Percentiles rank a stretch among this genome's conserved stretches.
Evolutionary conservation across 148 eudicot genomes (phyloP).

Genomic region (Fagopyrum esculentum): DNA sequence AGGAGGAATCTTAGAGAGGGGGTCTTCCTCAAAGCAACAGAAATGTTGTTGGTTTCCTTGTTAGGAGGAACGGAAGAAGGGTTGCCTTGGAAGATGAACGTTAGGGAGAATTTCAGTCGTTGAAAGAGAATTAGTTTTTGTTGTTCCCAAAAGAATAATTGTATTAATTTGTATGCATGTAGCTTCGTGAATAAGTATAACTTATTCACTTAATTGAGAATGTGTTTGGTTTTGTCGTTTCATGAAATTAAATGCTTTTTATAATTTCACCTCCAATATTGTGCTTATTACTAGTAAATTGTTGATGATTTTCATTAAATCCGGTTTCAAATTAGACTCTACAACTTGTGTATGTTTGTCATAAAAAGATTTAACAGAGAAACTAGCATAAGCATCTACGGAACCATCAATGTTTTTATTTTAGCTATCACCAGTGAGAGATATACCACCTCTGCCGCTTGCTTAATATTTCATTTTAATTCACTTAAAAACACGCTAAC

Average conservation of each 20-base stretch:
- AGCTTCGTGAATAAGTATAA: too few species aligned
- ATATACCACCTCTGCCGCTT: conserved; percentile 66
- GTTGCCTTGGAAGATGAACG: too few species aligned
- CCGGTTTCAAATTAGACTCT: conserved; percentile 27
- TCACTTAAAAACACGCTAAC: background rate
- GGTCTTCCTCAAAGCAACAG: too few species aligned
- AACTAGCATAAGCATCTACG: conserved; percentile 24
- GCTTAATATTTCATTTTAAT: conserved; percentile 19
- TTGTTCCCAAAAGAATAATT: too few species aligned
- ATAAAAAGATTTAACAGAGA: conserved; percentile 23
- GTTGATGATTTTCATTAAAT: conserved; percentile 27
- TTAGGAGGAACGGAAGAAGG: too few species aligned
- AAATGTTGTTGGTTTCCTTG: too few species aligned
- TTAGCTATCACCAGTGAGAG: conserved; percentile 38
- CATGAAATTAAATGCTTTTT: background rate
- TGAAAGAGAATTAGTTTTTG: too few species aligned
- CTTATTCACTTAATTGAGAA: too few species aligned
- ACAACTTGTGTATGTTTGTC: conserved; percentile 31
- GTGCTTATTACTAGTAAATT: conserved; percentile 13
- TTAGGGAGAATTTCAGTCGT: too few species aligned
- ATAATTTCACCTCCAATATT: conserved; percentile 34
- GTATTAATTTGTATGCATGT: too few species aligned
- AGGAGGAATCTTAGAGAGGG: too few species aligned
- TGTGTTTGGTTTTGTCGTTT: too few species aligned
- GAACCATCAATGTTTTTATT: conserved; percentile 28